phyloP scores from a whole-genome alignment of 495 filamentous ascomycete genomes.

The Daldinia concentrica region DNA sequence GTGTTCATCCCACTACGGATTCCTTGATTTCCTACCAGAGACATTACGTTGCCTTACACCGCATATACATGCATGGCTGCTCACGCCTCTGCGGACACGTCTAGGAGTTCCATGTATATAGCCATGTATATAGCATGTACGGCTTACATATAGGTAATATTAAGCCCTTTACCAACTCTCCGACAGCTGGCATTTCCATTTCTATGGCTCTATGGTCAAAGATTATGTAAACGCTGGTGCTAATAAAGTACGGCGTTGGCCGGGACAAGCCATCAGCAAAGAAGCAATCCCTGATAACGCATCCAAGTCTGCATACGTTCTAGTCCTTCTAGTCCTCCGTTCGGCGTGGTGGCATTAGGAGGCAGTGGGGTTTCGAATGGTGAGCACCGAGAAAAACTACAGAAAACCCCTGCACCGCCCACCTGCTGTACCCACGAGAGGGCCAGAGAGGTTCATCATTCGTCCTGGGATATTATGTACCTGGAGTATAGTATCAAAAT shows the following conservation, averaged over 20 bases:
- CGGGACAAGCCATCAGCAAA: constrained; percentile 32
- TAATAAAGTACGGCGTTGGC: constrained; percentile 38
- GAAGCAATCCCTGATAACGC: constrained; percentile 38
- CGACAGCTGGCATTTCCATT: constrained; percentile 1
- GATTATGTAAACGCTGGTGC: constrained; percentile 39
- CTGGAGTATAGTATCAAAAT: constrained; percentile 2
- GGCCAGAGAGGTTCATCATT: constrained; percentile 37
- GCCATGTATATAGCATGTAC: constrained; percentile 4
- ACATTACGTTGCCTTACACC: constrained; percentile 34
- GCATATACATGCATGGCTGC: constrained; percentile 40
- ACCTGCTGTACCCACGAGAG: constrained; percentile 43
- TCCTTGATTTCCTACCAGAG: constrained; percentile 20
- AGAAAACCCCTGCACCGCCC: constrained; percentile 41
- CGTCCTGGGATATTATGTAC: constrained; percentile 36
- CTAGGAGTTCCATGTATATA: constrained; percentile 6
- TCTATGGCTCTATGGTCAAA: constrained; percentile 3
- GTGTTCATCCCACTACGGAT: neutral
- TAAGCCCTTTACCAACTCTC: constrained; percentile 35
- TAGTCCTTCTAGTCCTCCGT: constrained; percentile 41
- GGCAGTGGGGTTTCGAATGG: constrained; percentile 42
- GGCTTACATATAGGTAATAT: neutral
- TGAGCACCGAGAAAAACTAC: constrained; percentile 37
- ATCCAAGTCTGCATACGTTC: constrained; percentile 32
- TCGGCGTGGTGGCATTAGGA: constrained; percentile 47
- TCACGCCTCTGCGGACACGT: constrained; percentile 36